Base-by-base conservation (phyloP, 371 early-diverging fungal genomes). In the Mycotypha africana region DNA sequence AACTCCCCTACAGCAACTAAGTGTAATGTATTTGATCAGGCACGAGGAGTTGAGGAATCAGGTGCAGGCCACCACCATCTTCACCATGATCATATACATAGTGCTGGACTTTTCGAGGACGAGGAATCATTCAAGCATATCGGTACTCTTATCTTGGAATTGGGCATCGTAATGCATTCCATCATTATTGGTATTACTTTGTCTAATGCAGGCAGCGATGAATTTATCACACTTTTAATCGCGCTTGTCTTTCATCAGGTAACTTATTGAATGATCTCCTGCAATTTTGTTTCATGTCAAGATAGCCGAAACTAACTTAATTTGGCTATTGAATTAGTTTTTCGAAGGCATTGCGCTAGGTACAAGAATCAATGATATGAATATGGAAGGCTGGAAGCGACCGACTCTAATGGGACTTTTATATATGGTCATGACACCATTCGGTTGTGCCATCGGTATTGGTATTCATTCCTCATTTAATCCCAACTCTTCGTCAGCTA, bases 201-300 rank as follows among this genome's bases (percentile, higher is more conserved):
- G 15, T 86, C 90, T 4, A 79, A 82, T 20, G 65, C 88, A 0
- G 65, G 71, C 5, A 82, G 77, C 28, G 60, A 72, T 1, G 79
- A 75, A 14, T 91, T 88, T 60, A 61, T 63, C 14, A 73, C 86
- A 1, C 78, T 93, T 11, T 61, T 90, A 11, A 70, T 88, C 42
- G 94, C 94, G 2, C 74, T 94, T 24, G 73, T 76, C 16, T 92
- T 93, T 71, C 96, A 95, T 65, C 94, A 95, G 69, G 75, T 75
- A 67, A 56, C 14, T 8, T n/a, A 25, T 26, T 22, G n/a, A 8
- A n/a, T 45, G 16, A 22, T 8, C 28, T 17, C 20, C 12, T 19
- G 2, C n/a, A 14, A 14, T 38, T 21, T 35, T 22, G 38, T 42
- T 28, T 33, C n/a, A n/a, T n/a, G n/a, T n/a, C n/a, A n/a, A n/a